Base-by-base conservation (phyloP, 306 rosid genomes). In the Lathyrus oleraceus region DNA sequence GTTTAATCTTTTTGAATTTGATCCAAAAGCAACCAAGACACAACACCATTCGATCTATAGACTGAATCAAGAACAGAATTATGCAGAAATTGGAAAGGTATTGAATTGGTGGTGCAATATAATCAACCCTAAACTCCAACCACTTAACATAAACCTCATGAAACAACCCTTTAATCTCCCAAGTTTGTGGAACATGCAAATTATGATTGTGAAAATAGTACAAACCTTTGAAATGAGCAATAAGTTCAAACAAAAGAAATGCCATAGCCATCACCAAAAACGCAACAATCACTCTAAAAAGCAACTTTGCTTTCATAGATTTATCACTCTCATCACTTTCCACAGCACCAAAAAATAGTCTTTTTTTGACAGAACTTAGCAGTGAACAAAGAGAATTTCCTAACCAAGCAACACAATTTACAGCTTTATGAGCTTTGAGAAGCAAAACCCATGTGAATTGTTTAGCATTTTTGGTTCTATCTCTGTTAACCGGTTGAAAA, bases 11-110 rank as follows among this genome's bases (percentile, higher is more conserved):
- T 61, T 75, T 86, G 74, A 70, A 83, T 61, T 86, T 87, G 78
- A 88, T 88, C 95, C 95, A 88, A 70, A 84, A 88, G 76, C 95
- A 88, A 20, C 95, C 95, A 4, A 88, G 61, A 70, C 87, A 88
- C 8, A 86, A 86, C 67, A 88, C n/a, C 70, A 88, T 66, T 45
- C 95, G 74, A 71, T 88, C 95, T 15, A 76, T 25, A 14, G 89
- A 86, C 70, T 88, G 95, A 78, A 88, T 86, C 30, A 82, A 74
- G 85, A 88, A 88, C 53, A 88, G 81, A 54, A 84, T 47, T 6
- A 88, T 76, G 72, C 95, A 88, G 53, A 78, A 80, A 38, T 69
- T 61, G 17, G 95, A 84, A 17, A 88, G 81, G 25, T 76, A 83
- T 40, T 82, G 89, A 54, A 88, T 82, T 54, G 69, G 62, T 10